Percentiles rank a stretch among this genome's conserved stretches.
phyloP scores from a whole-genome alignment of 208 protist species.

The Leishmania braziliensis region DNA sequence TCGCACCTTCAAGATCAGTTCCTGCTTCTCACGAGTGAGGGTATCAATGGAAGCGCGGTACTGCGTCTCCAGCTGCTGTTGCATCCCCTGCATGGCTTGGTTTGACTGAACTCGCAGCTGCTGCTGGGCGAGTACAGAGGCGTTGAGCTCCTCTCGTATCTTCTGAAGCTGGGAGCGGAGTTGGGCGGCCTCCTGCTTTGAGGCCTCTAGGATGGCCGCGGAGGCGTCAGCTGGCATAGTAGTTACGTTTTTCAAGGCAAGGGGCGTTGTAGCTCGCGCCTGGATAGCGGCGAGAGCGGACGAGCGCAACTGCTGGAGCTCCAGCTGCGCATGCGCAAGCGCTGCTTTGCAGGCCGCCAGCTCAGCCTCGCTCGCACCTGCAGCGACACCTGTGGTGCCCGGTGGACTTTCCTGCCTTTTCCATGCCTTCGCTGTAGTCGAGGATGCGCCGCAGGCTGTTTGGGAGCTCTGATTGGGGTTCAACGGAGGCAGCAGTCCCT shows the following conservation, averaged over 20 bases:
- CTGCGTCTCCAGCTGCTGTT: constrained; percentile 45
- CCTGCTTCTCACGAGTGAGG: constrained; percentile 57
- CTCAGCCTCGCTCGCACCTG: constrained; percentile 17
- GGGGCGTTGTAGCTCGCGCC: not conserved
- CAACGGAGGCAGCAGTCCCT: constrained; percentile 9
- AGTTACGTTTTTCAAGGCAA: not conserved
- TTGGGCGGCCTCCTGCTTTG: constrained; percentile 21
- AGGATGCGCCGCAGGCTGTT: not conserved
- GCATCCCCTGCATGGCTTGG: constrained; percentile 1
- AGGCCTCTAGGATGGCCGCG: not conserved
- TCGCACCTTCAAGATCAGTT: constrained; percentile 44
- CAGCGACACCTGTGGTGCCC: too few species aligned
- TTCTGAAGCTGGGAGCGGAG: constrained; percentile 42
- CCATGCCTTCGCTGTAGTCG: not conserved
- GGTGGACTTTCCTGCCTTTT: constrained; percentile 1
- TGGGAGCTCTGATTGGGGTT: constrained; percentile 1
- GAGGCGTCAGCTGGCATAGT: not conserved
- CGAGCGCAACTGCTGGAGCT: constrained; percentile 49
- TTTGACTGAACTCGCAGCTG: constrained; percentile 16
- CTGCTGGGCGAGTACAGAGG: constrained; percentile 20
- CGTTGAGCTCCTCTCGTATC: constrained; percentile 43
- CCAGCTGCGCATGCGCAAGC: constrained; percentile 42
- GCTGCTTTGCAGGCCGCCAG: constrained; percentile 45
- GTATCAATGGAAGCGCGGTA: constrained; percentile 37
- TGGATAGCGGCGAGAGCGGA: not conserved